Conservation (phyloP, 352 stramenopile species). For the Pythium scleroteichum region DNA sequence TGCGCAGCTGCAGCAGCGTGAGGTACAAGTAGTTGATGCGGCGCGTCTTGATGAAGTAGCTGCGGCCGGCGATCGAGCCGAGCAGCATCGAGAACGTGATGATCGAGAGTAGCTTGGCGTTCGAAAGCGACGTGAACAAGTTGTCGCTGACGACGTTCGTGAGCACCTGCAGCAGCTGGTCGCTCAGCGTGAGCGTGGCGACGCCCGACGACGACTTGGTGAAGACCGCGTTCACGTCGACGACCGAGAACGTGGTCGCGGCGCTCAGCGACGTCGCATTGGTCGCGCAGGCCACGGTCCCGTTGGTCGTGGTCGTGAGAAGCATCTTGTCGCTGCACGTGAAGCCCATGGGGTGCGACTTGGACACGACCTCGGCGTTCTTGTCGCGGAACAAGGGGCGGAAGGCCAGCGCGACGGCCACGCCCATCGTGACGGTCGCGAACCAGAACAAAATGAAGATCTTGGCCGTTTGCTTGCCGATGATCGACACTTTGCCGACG, state of each 20-base stretch:
- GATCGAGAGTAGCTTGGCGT: conserved; percentile 51
- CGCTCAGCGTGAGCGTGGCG: conserved; percentile 51
- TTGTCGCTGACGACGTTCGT: conserved; percentile 65
- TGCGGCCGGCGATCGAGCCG: conserved; percentile 53
- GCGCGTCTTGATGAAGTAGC: conserved; percentile 60
- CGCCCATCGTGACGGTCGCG: conserved; percentile 42
- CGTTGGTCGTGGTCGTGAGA: conserved; percentile 17
- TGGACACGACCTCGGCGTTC: not conserved
- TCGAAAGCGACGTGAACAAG: conserved; percentile 52
- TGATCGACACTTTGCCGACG: conserved; percentile 64
- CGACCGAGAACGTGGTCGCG: conserved; percentile 37
- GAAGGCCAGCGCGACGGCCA: conserved; percentile 56
- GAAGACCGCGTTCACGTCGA: conserved; percentile 55
- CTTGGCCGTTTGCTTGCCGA: conserved; percentile 66
- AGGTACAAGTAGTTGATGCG: conserved; percentile 71
- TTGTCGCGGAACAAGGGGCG: conserved; percentile 45
- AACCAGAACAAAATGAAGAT: conserved; percentile 64
- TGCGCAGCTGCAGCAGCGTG: conserved; percentile 61
- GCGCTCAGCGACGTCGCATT: not conserved
- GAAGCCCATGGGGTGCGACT: conserved; percentile 45
- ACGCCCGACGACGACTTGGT: conserved; percentile 33
- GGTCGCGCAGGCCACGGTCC: conserved; percentile 24
- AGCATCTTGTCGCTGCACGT: conserved; percentile 48
- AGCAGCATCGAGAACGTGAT: conserved; percentile 76
- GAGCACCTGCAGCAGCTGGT: conserved; percentile 62